These are phyloP conservation scores for Nicotiana benthamiana DNA, from an alignment of 257 asterid species.

Conservation along the genomic window DNA sequence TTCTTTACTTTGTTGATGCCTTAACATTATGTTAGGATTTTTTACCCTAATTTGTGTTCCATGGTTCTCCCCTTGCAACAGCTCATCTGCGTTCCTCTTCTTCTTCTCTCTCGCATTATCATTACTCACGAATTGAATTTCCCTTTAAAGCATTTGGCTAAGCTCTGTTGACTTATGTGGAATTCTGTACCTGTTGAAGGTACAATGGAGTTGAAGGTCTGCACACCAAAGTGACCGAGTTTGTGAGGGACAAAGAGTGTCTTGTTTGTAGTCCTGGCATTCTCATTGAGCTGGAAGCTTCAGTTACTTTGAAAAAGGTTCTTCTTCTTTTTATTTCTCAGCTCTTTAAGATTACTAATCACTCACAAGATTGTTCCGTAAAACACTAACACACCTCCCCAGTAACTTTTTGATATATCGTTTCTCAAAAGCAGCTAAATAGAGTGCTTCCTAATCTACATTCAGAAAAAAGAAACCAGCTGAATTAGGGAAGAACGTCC, in stretches of 20 bases:
- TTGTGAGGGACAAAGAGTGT: slow-evolving; percentile 74
- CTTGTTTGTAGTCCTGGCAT: slow-evolving; percentile 98
- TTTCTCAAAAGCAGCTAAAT: background rate
- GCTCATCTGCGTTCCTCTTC: background rate
- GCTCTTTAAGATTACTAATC: background rate
- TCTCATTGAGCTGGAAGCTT: slow-evolving; percentile 75
- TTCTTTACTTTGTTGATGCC: background rate
- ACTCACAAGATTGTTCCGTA: background rate
- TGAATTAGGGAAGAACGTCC: background rate
- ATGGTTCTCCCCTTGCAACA: background rate
- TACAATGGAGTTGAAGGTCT: slow-evolving; percentile 96
- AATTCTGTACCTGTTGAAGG: slow-evolving; percentile 24
- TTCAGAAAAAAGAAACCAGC: background rate
- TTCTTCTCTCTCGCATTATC: background rate
- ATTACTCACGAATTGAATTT: background rate
- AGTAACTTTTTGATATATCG: background rate
- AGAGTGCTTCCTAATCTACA: background rate
- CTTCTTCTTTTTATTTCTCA: slow-evolving; percentile 10
- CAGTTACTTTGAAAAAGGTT: slow-evolving; percentile 73
- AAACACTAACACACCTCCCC: background rate
- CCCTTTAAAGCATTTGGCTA: background rate
- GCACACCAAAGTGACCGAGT: slow-evolving; percentile 85
- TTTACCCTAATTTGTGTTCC: background rate
- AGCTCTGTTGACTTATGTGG: slow-evolving; percentile 1
- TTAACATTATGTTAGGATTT: background rate